Evolutionary conservation across 169 alveolate species (phyloP).

Genomic region (Plasmodium gonderi): DNA sequence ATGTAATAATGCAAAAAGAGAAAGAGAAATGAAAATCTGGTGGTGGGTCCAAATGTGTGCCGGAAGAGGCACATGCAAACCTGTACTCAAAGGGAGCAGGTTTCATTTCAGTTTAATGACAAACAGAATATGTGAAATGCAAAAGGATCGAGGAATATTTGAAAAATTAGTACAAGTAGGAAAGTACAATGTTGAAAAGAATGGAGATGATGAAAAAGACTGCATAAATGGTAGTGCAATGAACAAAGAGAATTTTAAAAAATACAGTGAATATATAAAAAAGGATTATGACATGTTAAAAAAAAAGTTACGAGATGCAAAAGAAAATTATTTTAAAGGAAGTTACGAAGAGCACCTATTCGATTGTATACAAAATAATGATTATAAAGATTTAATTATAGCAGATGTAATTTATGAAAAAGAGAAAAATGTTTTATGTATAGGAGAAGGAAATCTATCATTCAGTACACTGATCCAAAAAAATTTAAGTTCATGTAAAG

Average conservation of each 20-base stretch:
- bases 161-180: slow-evolving; percentile 25
- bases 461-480: slow-evolving; percentile 37
- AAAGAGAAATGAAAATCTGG: not conserved
- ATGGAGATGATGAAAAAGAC: slow-evolving; percentile 1
- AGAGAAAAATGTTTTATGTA: slow-evolving; percentile 31
- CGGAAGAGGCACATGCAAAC: not conserved
- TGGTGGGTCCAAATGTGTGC: not conserved
- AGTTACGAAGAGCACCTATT: slow-evolving; percentile 10
- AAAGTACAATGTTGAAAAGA: not conserved
- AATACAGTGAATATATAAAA: slow-evolving; percentile 5
- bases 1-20: not conserved
- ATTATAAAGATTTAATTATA: slow-evolving; percentile 24
- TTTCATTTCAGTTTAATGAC: not conserved
- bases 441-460: slow-evolving; percentile 50
- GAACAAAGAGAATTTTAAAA: not conserved
- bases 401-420: slow-evolving; percentile 58
- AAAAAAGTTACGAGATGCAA: not conserved
- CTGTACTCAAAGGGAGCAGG: not conserved
- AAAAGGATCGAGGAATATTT: slow-evolving; percentile 21
- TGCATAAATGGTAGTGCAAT: not conserved
- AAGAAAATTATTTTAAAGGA: not conserved
- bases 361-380: slow-evolving; percentile 19
- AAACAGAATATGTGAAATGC: not conserved
- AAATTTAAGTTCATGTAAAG: not conserved
- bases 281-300: slow-evolving; percentile 10